Evolutionary conservation across 371 early-diverging fungal species (phyloP), one percentile per base, ranked within the genome.

Genomic region (Parasitella parasitica): DNA sequence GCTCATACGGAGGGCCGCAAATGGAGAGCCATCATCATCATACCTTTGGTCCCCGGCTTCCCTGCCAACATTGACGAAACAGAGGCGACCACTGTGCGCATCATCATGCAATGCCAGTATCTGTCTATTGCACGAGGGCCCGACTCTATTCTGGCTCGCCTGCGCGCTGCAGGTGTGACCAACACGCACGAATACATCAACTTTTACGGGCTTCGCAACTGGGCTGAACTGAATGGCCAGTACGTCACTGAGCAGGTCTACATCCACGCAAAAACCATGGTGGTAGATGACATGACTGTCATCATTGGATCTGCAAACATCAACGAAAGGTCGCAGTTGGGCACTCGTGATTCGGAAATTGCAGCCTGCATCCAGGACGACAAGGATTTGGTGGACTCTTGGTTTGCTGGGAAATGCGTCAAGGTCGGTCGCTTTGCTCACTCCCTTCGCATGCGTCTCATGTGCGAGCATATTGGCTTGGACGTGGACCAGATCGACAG

Each of bases 291-390:
- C 62, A 78, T 77, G 7, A 80, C 76, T 26, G 88, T 88, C 22
- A 82, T 96, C 27, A 85, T 91, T 65, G 97, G 97, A 15, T 91
- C 91, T 4, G 94, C 96, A 38, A 95, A 95, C 74, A 84, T 96
- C 65, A 96, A 96, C 67, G 77, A 77, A 59, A 87, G 97, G 1
- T 92, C 93, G 0, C 86, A 89, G 75, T 66, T 86, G 27, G 97
- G 97, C 7, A 81, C 78, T 61, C 89, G 94, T 54, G 97, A 96
- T 70, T 91, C 94, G 11, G 97, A 96, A 73, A 84, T 94, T 46
- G 91, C 92, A 18, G 83, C 91, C 27, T 67, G 90, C 28, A 72
- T 94, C 32, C 87, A 90, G 60, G 94, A 94, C 63, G 73, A 82
- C 9, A 57, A 13, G 6, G 78, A 85, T 12, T 68, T 73, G 16